phyloP scores from a whole-genome alignment of 1,284 basidiomycete genomes.

The Peniophora sp. region DNA sequence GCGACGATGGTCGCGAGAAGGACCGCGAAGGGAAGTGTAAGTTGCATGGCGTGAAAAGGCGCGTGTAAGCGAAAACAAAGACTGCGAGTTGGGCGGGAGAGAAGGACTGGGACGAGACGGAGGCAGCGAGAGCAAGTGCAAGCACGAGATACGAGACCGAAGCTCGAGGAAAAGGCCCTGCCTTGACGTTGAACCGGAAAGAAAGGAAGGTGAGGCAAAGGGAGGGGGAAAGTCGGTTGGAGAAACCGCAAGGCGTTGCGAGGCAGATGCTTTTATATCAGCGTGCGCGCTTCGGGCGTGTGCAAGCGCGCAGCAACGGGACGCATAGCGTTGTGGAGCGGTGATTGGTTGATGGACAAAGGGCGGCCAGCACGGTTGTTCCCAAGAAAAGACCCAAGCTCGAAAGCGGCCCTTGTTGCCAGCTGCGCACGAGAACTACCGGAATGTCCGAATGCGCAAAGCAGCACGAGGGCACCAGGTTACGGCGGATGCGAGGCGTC shows the following conservation, averaged over 20 bases:
- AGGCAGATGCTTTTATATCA: not conserved
- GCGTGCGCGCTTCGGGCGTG: not conserved
- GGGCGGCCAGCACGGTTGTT: not conserved
- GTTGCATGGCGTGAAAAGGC: conserved; percentile 38
- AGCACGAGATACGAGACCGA: not conserved
- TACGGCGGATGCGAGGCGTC: too few species aligned
- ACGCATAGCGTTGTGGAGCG: not conserved
- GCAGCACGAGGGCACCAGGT: too few species aligned
- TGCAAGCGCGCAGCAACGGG: too few species aligned
- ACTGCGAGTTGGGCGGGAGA: conserved; percentile 2
- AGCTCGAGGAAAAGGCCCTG: conserved; percentile 20
- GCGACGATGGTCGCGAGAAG: conserved; percentile 47
- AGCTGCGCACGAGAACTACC: too few species aligned
- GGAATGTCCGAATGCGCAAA: too few species aligned
- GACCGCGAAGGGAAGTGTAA: conserved; percentile 40
- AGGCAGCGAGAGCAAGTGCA: too few species aligned
- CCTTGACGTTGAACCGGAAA: conserved; percentile 3
- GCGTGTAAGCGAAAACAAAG: conserved; percentile 9
- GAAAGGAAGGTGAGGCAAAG: conserved; percentile 10
- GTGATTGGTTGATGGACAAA: not conserved
- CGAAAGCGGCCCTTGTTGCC: too few species aligned
- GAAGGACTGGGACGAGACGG: conserved; percentile 11
- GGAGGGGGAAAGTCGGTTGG: conserved; percentile 11
- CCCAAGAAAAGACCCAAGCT: too few species aligned
- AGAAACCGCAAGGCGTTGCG: not conserved